These are phyloP conservation scores for Picea abies DNA, from an alignment of 83 land plant species.

Conservation along the genomic window DNA sequence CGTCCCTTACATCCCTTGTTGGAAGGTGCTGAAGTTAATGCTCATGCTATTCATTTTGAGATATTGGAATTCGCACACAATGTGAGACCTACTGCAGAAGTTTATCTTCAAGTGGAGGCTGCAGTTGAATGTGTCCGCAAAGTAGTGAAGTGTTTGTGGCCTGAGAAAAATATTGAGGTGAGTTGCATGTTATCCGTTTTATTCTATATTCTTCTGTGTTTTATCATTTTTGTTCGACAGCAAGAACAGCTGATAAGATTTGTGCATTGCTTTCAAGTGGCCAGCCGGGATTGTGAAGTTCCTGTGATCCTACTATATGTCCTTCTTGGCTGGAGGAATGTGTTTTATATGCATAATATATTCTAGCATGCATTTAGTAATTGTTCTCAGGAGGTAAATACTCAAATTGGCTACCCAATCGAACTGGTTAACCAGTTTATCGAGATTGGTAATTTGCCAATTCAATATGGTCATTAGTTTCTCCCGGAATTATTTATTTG, in stretches of 20 bases:
- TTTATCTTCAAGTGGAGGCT: slow-evolving; percentile 38
- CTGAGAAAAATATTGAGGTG: slow-evolving; percentile 50
- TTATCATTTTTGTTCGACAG: not conserved
- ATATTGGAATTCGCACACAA: slow-evolving; percentile 42
- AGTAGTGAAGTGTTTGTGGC: slow-evolving; percentile 45
- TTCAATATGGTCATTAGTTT: not conserved
- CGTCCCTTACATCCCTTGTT: not conserved
- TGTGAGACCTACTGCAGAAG: slow-evolving; percentile 34
- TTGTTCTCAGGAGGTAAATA: not conserved
- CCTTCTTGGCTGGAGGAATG: not conserved
- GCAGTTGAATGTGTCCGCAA: slow-evolving; percentile 40
- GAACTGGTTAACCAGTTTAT: not conserved
- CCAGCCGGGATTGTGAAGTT: not conserved
- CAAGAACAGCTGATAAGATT: not conserved
- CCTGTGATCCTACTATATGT: not conserved
- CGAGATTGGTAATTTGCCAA: not conserved
- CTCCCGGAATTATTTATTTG: not conserved
- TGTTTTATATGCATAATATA: not conserved
- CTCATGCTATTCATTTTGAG: slow-evolving; percentile 34
- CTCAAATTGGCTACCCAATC: not conserved
- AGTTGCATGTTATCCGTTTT: not conserved
- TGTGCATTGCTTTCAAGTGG: not conserved
- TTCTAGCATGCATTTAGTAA: not conserved
- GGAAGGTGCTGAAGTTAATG: not conserved
- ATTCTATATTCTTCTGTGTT: not conserved